A percentile compares a stretch with the other conserved stretches of the same genome.
phyloP scores from a whole-genome alignment of 2,329 filamentous ascomycete species.

The Hysterium pulicare region DNA sequence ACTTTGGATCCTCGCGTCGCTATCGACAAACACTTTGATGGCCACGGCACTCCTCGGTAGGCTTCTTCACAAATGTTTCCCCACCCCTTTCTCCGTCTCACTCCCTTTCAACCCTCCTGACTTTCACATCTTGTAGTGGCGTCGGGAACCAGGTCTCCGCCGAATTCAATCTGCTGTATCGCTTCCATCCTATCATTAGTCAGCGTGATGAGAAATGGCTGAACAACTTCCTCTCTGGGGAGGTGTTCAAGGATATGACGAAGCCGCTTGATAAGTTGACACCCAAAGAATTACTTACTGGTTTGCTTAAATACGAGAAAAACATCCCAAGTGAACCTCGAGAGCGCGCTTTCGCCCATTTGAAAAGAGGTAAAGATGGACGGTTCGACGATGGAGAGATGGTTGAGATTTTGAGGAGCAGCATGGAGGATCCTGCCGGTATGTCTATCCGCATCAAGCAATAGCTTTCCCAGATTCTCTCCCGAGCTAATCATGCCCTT shows the following conservation, averaged over 20 bases:
- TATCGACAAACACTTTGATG: conserved; percentile 17
- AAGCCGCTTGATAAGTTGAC: conserved; percentile 14
- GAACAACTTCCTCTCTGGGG: conserved; percentile 33
- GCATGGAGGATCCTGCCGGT: conserved; percentile 58
- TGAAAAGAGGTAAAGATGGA: conserved; percentile 43
- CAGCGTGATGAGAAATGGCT: conserved; percentile 46
- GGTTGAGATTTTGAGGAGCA: conserved; percentile 52
- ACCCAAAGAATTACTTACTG: conserved; percentile 23
- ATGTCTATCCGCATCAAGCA: no score
- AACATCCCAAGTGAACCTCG: conserved; percentile 18
- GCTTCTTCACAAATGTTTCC: not conserved
- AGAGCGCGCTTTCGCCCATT: conserved; percentile 29
- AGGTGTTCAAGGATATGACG: conserved; percentile 18
- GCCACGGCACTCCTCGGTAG: conserved; percentile 30
- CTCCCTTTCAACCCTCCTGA: not conserved
- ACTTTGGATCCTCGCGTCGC: conserved; percentile 43
- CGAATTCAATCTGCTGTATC: conserved; percentile 55
- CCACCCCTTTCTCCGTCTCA: no score
- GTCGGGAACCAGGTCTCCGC: conserved; percentile 51
- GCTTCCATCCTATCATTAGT: conserved; percentile 48
- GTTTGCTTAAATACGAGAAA: conserved; percentile 14
- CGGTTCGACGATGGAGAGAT: conserved; percentile 58
- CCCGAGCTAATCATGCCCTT: not conserved
- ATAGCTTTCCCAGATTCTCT: no score
- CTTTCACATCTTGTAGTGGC: conserved; percentile 19